Base-by-base conservation (phyloP, 108 stramenopile species). In the Nitzschia sp. region DNA sequence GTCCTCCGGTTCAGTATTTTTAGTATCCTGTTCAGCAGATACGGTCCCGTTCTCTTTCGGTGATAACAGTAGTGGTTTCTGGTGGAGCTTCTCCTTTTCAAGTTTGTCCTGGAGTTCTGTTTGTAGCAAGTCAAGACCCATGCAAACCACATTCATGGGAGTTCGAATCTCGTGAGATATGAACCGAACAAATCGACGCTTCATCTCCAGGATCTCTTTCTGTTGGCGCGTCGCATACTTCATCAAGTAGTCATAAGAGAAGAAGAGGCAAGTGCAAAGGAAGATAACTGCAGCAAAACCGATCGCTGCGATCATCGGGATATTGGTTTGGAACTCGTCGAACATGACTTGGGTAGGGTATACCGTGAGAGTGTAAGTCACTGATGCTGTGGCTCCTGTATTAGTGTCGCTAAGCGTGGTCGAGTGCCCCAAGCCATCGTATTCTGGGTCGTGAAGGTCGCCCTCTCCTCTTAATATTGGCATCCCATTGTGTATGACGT, bases 101-200 rank as follows among this genome's bases (percentile, higher is more conserved):
- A 30, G 55, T 46, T 56, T 33, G 53, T 65, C 66, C 33, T n/a
- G 34, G 2, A 78, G 38, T 33, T 83, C 82, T 17, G 30, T 38
- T 22, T 77, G 71, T 29, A 81, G 17, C 34, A 80, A 55, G 8
- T 63, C 60, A 1, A 83, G 58, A 32, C 78, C 82, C 76, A 83
- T 83, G 54, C 75, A 68, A 11, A 77, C 78, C 21, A 74, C 47
- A 45, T 83, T 83, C 33, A 83, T 55, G 8, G 82, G 82, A 17
- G 78, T 80, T 19, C 82, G 78, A 13, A 83, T 71, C 53, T 83
- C 82, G 31, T 80, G 79, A 2, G 74, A 76, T 17, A 81, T 58
- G 57, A 72, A 80, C 15, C 75, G 70, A 3, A 80, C 71, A 54
- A 76, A 80, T 1, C 61, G 63, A 0, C 80, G 75, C 61, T 80